Base-by-base conservation (phyloP, 2,329 filamentous ascomycete species). In the Aspergillus pseudotamarii region DNA sequence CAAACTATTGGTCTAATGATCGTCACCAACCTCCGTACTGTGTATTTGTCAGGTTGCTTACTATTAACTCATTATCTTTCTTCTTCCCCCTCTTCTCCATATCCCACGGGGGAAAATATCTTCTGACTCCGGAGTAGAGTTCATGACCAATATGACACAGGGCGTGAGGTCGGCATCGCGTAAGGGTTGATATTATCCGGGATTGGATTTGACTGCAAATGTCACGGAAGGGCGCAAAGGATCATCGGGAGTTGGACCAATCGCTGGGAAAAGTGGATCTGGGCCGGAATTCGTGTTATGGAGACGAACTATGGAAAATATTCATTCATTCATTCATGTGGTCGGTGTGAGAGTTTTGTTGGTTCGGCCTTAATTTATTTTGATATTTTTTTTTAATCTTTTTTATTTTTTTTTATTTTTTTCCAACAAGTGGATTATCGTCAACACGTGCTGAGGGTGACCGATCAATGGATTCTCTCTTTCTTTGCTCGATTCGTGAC, bases 161-260 rank as follows among this genome's bases (percentile, higher is more conserved):
- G 32, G 32, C 32, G 32, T 38, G 14, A 50, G 26, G 46, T 16
- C 9, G 6, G 3, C 23, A 28, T 26, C 46, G 43, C 43, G 10
- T 46, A 12, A 23, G 14, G n/a, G 5, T 48, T 48, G 28, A 51
- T 51, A 51, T 51, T 51, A 30, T 51, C 48, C 26, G n/a, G 43
- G 21, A 23, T 4, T 46, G 43, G 43, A 6, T 4, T 16, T 16
- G 34, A 36, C 5, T 36, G 45, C 11, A 23, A 26, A 36, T 55
- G 51, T 55, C 51, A 38, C 32, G 16, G 26, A 55, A 55, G 51
- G 51, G 51, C 51, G 51, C 23, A 55, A 55, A 55, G 32, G 51
- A 55, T 55, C 32, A 26, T 55, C 32, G 51, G 51, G 32, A 38
- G 32, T 19, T 55, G 51, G n/a, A 38, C 51, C 51, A 55, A 55